A percentile compares a stretch with the other conserved stretches of the same genome.
Conservation (phyloP, 371 early-diverging fungal species). For the Mucor mucedo region DNA sequence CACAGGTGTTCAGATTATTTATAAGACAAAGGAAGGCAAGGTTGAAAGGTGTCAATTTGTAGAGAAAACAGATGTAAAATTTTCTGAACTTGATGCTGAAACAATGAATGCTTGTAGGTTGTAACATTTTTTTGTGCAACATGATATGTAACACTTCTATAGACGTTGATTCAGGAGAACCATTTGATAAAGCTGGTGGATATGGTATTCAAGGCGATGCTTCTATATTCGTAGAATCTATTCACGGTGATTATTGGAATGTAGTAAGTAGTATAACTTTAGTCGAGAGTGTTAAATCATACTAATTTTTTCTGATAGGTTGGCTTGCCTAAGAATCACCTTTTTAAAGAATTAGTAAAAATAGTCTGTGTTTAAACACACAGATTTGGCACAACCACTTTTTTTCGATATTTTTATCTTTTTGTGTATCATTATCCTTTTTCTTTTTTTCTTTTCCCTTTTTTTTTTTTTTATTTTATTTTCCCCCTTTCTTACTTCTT, state of each 20-base stretch:
- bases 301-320: slow-evolving; percentile 31
- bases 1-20: slow-evolving; percentile 67
- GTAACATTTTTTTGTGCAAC: slow-evolving; percentile 7
- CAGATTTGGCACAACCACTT: not conserved
- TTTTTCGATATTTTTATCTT: slow-evolving; percentile 10
- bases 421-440: slow-evolving; percentile 15
- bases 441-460: slow-evolving; percentile 7
- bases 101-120: slow-evolving; percentile 69
- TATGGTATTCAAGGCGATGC: slow-evolving; percentile 87
- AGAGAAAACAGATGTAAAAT: slow-evolving; percentile 56
- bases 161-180: slow-evolving; percentile 53
- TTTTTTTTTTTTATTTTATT: not conserved
- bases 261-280: slow-evolving; percentile 51
- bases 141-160: slow-evolving; percentile 10
- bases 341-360: slow-evolving; percentile 36
- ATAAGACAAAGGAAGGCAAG: slow-evolving; percentile 24
- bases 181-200: slow-evolving; percentile 83
- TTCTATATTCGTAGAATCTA: slow-evolving; percentile 73
- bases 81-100: slow-evolving; percentile 52
- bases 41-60: slow-evolving; percentile 39
- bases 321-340: slow-evolving; percentile 46
- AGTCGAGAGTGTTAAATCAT: not conserved
- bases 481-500: slow-evolving; percentile 5
- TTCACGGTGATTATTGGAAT: slow-evolving; percentile 79
- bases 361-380: slow-evolving; percentile 20